Conservation (phyloP, 805 yeast species). For the Lipomyces yamanashiensis region DNA sequence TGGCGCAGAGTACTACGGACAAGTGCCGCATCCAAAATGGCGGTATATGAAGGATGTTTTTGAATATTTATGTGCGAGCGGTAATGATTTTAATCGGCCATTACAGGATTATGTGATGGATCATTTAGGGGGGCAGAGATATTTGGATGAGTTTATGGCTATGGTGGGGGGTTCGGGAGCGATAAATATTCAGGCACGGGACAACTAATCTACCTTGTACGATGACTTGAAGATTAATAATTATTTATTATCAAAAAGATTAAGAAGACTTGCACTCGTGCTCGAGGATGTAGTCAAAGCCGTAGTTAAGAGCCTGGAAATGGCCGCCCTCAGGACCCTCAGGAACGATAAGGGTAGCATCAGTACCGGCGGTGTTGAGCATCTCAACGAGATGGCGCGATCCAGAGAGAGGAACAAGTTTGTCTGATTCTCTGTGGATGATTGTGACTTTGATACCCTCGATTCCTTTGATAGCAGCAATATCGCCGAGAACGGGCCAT, state of each 20-base stretch:
- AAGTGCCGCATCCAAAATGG: conserved; percentile 21
- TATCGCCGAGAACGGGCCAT: conserved; percentile 36
- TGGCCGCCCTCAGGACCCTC: conserved; percentile 36
- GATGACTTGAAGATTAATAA: not conserved
- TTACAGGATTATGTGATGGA: conserved; percentile 20
- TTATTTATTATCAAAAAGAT: not conserved
- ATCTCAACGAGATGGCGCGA: conserved; percentile 27
- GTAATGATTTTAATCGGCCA: conserved; percentile 15
- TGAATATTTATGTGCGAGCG: conserved; percentile 1
- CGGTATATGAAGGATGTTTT: conserved; percentile 6
- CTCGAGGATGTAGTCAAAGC: conserved; percentile 30
- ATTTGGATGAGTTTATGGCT: conserved; percentile 21
- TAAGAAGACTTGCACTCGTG: conserved; percentile 19
- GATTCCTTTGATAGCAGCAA: conserved; percentile 26
- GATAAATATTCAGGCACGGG: not conserved
- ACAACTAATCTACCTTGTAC: not conserved
- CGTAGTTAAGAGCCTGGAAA: conserved; percentile 33
- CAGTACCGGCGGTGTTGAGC: conserved; percentile 36
- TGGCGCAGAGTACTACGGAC: not conserved
- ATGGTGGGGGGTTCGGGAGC: not conserved
- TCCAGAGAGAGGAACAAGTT: conserved; percentile 25
- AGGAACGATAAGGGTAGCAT: conserved; percentile 27
- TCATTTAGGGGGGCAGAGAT: conserved; percentile 12
- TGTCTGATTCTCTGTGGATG: conserved; percentile 31
- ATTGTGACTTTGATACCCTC: conserved; percentile 29